Conservation (phyloP, 306 rosid genomes). For the Trichosanthes cucumerina region DNA sequence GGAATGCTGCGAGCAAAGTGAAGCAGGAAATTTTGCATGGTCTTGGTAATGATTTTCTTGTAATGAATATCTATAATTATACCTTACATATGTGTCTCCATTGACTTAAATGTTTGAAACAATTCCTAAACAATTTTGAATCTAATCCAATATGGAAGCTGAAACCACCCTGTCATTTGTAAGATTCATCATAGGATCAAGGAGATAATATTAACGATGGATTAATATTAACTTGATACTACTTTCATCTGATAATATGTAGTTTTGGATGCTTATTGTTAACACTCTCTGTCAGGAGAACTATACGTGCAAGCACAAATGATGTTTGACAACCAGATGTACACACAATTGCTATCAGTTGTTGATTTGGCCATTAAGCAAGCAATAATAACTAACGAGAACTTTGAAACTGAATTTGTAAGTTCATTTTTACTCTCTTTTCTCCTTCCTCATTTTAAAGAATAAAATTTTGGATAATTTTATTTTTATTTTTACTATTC, state of each 20-base stretch:
- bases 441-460: not conserved
- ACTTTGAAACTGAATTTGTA: slow-evolving; percentile 79
- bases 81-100: not conserved
- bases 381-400: slow-evolving; percentile 45
- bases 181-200: not conserved
- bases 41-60: slow-evolving; percentile 63
- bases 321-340: slow-evolving; percentile 60
- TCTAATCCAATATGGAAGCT: not conserved
- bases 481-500: not conserved
- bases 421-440: slow-evolving; percentile 24
- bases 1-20: slow-evolving; percentile 62
- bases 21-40: slow-evolving; percentile 87
- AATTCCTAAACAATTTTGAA: not conserved
- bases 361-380: slow-evolving; percentile 63
- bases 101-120: not conserved
- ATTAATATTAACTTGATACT: not conserved
- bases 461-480: not conserved
- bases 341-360: slow-evolving; percentile 54
- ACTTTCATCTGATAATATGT: not conserved
- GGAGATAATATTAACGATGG: not conserved
- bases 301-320: slow-evolving; percentile 75
- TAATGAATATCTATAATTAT: not conserved
- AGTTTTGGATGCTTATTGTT: not conserved
- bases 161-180: not conserved
- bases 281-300: slow-evolving; percentile 51